These are phyloP conservation scores for Myriosclerotinia duriaeana DNA, from an alignment of 2,329 filamentous ascomycete genomes.

Conservation along the genomic window DNA sequence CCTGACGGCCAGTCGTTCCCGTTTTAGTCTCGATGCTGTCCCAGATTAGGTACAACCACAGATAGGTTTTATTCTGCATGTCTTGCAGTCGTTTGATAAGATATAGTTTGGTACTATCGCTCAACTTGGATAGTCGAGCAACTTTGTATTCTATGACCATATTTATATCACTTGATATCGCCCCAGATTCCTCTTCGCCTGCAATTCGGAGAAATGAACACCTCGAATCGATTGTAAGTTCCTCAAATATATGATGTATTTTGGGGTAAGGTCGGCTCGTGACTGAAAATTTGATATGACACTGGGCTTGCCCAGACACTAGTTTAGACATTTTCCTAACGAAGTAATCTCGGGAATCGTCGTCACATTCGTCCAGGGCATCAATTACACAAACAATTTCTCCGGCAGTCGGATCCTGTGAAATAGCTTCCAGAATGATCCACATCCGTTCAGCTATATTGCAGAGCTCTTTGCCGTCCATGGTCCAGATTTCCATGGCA, in stretches of 20 bases:
- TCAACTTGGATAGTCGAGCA: not conserved
- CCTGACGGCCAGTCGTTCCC: not conserved
- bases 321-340: not conserved
- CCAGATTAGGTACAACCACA: constrained; percentile 23
- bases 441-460: not conserved
- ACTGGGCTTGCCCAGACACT: not conserved
- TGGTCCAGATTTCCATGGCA: not conserved
- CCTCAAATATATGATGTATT: constrained; percentile 4
- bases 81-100: not conserved
- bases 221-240: not conserved
- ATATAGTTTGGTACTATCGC: not conserved
- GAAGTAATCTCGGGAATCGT: not conserved
- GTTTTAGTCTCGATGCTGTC: not conserved
- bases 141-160: constrained; percentile 14
- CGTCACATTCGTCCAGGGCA: constrained; percentile 18
- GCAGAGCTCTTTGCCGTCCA: not conserved
- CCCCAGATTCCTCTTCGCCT: constrained; percentile 14
- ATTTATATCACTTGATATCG: constrained; percentile 23
- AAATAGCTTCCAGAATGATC: not conserved
- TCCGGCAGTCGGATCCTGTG: not conserved
- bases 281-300: constrained; percentile 6
- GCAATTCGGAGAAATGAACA: constrained; percentile 9
- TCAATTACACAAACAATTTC: constrained; percentile 22
- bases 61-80: constrained; percentile 19
- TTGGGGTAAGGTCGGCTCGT: constrained; percentile 20